Evolutionary conservation across 352 stramenopile species (phyloP).

Genomic region (Pythium aristosporum): DNA sequence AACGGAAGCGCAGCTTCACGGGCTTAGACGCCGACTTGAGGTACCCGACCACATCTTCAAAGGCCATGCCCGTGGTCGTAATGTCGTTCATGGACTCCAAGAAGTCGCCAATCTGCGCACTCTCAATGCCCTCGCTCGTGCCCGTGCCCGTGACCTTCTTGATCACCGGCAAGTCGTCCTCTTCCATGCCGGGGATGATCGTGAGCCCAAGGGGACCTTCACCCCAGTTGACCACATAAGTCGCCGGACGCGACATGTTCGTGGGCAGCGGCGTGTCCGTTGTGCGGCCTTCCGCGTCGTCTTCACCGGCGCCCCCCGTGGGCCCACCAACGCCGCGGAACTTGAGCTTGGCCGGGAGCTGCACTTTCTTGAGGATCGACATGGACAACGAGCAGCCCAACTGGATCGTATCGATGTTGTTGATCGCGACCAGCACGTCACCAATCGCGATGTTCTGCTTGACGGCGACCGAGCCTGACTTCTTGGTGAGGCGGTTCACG

Average conservation of each 20-base stretch:
- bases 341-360: slow-evolving; percentile 77
- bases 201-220: slow-evolving; percentile 80
- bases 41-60: slow-evolving; percentile 81
- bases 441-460: slow-evolving; percentile 89
- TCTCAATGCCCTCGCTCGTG: slow-evolving; percentile 75
- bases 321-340: slow-evolving; percentile 81
- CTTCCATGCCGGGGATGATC: slow-evolving; percentile 82
- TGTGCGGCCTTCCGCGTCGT: slow-evolving; percentile 28
- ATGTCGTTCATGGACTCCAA: slow-evolving; percentile 84
- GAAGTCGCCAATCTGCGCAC: slow-evolving; percentile 78
- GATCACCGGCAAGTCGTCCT: slow-evolving; percentile 79
- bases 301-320: slow-evolving; percentile 13
- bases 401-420: slow-evolving; percentile 90
- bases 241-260: slow-evolving; percentile 59
- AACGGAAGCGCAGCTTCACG: slow-evolving; percentile 66
- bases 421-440: slow-evolving; percentile 84
- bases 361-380: slow-evolving; percentile 89
- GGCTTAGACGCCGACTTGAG: slow-evolving; percentile 82
- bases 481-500: slow-evolving; percentile 86
- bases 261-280: slow-evolving; percentile 24
- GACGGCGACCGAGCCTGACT: slow-evolving; percentile 78
- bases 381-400: slow-evolving; percentile 85
- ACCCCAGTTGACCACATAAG: slow-evolving; percentile 78
- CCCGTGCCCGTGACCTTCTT: slow-evolving; percentile 87
- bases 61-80: slow-evolving; percentile 61